phyloP scores from a whole-genome alignment of 441 rosid genomes.

The Corymbia citriodora region DNA sequence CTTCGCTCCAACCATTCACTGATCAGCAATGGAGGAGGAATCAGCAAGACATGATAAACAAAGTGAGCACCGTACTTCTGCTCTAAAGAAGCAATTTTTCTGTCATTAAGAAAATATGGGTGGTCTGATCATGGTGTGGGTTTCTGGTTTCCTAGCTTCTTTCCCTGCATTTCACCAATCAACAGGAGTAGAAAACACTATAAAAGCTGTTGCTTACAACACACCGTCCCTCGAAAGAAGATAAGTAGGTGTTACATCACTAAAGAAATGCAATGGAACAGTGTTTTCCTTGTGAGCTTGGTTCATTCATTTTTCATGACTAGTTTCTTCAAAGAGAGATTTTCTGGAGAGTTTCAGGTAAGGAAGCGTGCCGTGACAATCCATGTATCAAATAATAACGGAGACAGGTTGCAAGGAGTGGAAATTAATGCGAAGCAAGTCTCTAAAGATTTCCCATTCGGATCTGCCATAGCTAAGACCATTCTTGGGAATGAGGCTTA shows the following conservation, averaged over 20 bases:
- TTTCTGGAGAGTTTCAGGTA: slow-evolving; percentile 24
- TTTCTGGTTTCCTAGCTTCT: neutral
- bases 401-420: slow-evolving; percentile 51
- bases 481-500: slow-evolving; percentile 62
- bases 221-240: neutral
- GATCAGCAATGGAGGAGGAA: slow-evolving; percentile 56
- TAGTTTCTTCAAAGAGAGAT: neutral
- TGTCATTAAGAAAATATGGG: neutral
- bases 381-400: slow-evolving; percentile 52
- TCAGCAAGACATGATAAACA: slow-evolving; percentile 49
- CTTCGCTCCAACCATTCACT: slow-evolving; percentile 69
- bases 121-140: neutral
- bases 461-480: slow-evolving; percentile 69
- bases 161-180: neutral
- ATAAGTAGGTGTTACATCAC: neutral
- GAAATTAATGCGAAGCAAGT: slow-evolving; percentile 39
- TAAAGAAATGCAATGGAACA: neutral
- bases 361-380: slow-evolving; percentile 67
- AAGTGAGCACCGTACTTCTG: slow-evolving; percentile 22
- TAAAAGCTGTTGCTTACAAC: neutral
- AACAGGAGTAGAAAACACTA: neutral
- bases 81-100: neutral
- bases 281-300: neutral
- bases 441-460: slow-evolving; percentile 73
- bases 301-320: neutral